Evolutionary conservation across 768 basidiomycete species (phyloP).

Genomic region (Termitomyces sp.): DNA sequence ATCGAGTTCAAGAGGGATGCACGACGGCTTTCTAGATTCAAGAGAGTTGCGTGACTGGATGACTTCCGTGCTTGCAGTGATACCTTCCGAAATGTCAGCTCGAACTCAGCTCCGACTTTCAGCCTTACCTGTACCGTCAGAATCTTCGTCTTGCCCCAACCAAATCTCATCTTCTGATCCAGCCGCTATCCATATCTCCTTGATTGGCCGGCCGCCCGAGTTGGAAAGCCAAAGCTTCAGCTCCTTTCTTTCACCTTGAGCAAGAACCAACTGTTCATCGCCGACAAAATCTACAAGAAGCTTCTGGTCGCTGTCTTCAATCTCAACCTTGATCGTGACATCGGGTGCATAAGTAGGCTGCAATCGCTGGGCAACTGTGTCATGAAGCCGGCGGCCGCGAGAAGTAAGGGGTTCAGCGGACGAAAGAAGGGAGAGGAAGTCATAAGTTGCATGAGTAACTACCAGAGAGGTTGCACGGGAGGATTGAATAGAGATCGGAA

Average conservation of each 20-base stretch:
- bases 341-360: slow-evolving; percentile 72
- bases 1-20: slow-evolving; percentile 41
- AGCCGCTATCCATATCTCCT: slow-evolving; percentile 69
- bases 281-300: slow-evolving; percentile 57
- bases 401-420: slow-evolving; percentile 60
- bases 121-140: slow-evolving; percentile 7
- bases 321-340: slow-evolving; percentile 51
- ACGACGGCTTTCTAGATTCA: slow-evolving; percentile 39
- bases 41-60: slow-evolving; percentile 54
- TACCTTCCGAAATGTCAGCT: slow-evolving; percentile 1
- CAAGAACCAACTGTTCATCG: slow-evolving; percentile 47
- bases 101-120: background rate
- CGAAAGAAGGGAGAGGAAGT: slow-evolving; percentile 74
- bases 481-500: slow-evolving; percentile 62
- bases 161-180: slow-evolving; percentile 64
- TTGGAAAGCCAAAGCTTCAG: slow-evolving; percentile 64
- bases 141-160: slow-evolving; percentile 31
- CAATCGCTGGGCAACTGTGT: slow-evolving; percentile 68
- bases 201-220: slow-evolving; percentile 53
- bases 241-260: slow-evolving; percentile 65
- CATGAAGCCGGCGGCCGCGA: slow-evolving; percentile 75
- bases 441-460: slow-evolving; percentile 57
- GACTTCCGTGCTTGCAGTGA: slow-evolving; percentile 29
- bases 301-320: slow-evolving; percentile 64
- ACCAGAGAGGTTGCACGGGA: slow-evolving; percentile 48